phyloP scores from a whole-genome alignment of 345 rosid species.

The Citrus trifoliata region DNA sequence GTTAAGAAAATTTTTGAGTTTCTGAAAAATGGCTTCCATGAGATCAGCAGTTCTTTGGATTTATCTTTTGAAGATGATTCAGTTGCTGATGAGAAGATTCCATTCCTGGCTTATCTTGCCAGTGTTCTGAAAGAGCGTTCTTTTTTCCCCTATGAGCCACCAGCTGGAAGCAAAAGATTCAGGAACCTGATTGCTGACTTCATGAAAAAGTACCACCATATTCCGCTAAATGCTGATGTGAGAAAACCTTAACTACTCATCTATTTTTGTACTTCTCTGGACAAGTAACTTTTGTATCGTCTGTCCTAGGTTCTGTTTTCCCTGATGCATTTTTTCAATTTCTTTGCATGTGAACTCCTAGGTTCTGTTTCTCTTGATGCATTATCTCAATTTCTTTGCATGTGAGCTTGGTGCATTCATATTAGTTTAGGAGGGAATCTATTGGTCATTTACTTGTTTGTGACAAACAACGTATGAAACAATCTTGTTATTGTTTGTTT shows the following conservation, averaged over 20 bases:
- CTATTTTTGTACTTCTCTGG: neutral
- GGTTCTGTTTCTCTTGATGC: neutral
- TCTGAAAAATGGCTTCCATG: constrained; percentile 84
- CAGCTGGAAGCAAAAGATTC: constrained; percentile 82
- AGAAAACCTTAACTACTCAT: constrained; percentile 28
- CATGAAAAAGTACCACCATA: constrained; percentile 86
- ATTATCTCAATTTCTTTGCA: too few species aligned
- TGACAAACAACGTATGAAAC: too few species aligned
- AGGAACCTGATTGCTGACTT: constrained; percentile 83
- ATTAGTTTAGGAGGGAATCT: too few species aligned
- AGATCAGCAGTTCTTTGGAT: constrained; percentile 87
- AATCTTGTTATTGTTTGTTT: too few species aligned
- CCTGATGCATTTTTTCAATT: neutral
- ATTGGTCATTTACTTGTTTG: too few species aligned
- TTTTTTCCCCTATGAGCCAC: constrained; percentile 81
- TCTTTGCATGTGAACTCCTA: neutral
- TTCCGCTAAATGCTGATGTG: constrained; percentile 78
- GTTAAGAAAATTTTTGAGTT: constrained; percentile 87
- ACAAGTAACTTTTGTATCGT: neutral
- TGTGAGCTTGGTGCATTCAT: too few species aligned
- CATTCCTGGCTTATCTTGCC: constrained; percentile 92
- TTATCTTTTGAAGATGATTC: constrained; percentile 86
- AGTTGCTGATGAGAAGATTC: constrained; percentile 98
- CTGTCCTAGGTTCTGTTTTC: neutral
- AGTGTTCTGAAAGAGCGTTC: constrained; percentile 59